A percentile compares a stretch with the other conserved stretches of the same genome.
Evolutionary conservation across 345 rosid genomes (phyloP).

Genomic region (Citrus mangshanensis): DNA sequence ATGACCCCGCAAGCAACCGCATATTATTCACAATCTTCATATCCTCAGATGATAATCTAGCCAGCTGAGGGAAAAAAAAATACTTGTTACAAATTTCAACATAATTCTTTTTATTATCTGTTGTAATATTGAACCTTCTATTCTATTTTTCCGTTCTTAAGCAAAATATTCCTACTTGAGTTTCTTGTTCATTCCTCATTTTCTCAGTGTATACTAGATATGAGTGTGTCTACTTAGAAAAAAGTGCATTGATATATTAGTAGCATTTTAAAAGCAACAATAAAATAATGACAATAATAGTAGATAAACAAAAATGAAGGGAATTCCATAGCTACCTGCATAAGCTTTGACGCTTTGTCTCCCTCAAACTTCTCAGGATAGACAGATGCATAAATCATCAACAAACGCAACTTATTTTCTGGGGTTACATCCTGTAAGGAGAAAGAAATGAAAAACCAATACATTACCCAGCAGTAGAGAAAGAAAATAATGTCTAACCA

Average conservation of each 20-base stretch:
- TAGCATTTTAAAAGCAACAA: neutral
- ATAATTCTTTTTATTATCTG: neutral
- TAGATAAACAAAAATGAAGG: neutral
- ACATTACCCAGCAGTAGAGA: neutral
- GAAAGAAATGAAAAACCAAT: neutral
- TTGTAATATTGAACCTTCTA: neutral
- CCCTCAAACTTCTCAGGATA: constrained; percentile 96
- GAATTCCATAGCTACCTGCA: constrained; percentile 66
- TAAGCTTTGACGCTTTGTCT: constrained; percentile 77
- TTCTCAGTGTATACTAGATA: neutral
- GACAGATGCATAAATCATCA: constrained; percentile 82
- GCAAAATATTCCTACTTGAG: neutral
- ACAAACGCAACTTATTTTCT: constrained; percentile 79
- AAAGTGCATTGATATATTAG: neutral
- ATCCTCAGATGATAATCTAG: constrained; percentile 64
- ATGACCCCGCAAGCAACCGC: constrained; percentile 66
- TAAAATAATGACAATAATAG: too few relatives aligned
- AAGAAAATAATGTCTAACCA: neutral
- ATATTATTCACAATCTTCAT: constrained; percentile 75
- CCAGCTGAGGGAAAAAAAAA: constrained; percentile 50
- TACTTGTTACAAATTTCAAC: neutral
- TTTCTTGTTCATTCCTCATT: neutral
- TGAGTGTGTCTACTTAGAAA: neutral
- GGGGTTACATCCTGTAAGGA: constrained; percentile 60
- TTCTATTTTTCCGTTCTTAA: neutral